Evolutionary conservation across 2,329 filamentous ascomycete genomes (phyloP).

Genomic region (Ceratocystis diversiconidia): DNA sequence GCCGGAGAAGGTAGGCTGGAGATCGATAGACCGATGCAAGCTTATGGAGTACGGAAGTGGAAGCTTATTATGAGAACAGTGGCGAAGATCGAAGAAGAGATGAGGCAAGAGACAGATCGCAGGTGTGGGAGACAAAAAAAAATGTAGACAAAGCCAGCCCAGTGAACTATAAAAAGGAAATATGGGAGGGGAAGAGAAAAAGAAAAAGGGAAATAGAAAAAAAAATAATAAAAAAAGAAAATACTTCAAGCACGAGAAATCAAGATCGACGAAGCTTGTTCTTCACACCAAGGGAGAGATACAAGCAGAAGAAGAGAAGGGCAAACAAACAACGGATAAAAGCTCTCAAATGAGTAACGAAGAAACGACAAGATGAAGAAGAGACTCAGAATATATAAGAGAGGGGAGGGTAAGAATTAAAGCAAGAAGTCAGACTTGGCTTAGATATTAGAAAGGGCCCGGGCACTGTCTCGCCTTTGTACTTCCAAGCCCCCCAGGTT

Average conservation of each 20-base stretch:
- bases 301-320: neutral
- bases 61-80: too few relatives aligned
- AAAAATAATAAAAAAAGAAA: neutral
- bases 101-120: neutral
- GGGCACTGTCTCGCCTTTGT: neutral
- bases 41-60: too few relatives aligned
- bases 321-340: neutral
- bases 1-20: neutral
- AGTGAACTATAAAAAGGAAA: neutral
- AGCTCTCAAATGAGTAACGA: neutral
- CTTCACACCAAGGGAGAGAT: neutral
- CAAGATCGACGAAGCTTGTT: neutral
- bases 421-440: neutral
- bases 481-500: neutral
- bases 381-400: neutral
- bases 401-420: neutral
- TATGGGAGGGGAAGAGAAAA: neutral
- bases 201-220: neutral
- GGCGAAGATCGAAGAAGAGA: too few relatives aligned
- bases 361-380: neutral
- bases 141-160: neutral
- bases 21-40: too few relatives aligned
- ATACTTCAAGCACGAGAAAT: neutral
- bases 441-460: neutral
- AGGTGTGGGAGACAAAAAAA: neutral